These are phyloP conservation scores for Neophaeococcomyces aloes DNA, from an alignment of 2,329 filamentous ascomycete genomes.

Conservation along the genomic window DNA sequence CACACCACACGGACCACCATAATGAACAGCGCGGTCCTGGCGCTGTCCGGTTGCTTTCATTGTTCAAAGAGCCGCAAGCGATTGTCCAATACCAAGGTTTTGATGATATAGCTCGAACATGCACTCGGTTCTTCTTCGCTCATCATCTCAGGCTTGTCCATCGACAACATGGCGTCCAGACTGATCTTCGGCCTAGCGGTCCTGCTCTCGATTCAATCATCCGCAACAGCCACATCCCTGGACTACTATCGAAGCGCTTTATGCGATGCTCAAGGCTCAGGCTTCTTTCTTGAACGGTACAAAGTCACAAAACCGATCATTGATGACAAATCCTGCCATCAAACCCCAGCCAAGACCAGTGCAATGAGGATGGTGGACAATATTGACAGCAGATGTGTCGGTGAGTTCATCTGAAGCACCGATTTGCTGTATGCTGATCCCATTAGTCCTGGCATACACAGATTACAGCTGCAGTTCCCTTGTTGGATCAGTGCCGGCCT, in stretches of 20 bases:
- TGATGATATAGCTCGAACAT: neutral
- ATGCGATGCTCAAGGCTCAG: slow-evolving; percentile 14
- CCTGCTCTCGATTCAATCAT: neutral
- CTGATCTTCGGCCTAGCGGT: neutral
- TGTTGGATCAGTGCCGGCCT: slow-evolving; percentile 4
- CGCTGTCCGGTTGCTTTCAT: neutral
- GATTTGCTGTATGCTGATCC: neutral
- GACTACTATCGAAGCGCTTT: slow-evolving; percentile 11
- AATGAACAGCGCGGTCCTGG: neutral
- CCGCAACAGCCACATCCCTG: slow-evolving; percentile 11
- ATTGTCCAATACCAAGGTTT: neutral
- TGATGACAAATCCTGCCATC: slow-evolving; percentile 12
- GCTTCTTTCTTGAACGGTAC: slow-evolving; percentile 8
- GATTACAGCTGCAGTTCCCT: slow-evolving; percentile 2
- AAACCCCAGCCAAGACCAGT: slow-evolving; percentile 11
- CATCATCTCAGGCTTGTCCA: neutral
- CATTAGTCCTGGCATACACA: slow-evolving; percentile 3
- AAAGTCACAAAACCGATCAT: slow-evolving; percentile 5
- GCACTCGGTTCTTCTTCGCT: neutral
- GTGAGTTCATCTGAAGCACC: slow-evolving; percentile 7
- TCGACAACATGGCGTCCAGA: slow-evolving; percentile 1
- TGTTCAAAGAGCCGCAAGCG: slow-evolving; percentile 1
- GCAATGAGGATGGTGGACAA: slow-evolving; percentile 11
- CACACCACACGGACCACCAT: neutral
- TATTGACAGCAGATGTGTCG: slow-evolving; percentile 12